Percentiles rank a stretch among this genome's conserved stretches.
phyloP scores from a whole-genome alignment of 2,329 filamentous ascomycete species.

The Cladophialophora exuberans region DNA sequence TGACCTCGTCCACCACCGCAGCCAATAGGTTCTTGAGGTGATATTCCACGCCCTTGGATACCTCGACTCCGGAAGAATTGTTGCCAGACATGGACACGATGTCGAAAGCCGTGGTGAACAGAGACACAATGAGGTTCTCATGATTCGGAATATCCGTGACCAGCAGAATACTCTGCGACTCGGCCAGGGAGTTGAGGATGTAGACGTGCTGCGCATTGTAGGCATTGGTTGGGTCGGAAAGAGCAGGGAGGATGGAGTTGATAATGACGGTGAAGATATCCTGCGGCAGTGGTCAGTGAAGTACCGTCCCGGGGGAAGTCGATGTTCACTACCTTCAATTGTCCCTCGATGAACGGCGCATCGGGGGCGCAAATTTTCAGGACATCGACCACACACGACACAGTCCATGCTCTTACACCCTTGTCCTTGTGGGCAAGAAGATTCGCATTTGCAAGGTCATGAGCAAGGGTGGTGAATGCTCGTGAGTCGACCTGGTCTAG shows the following conservation, averaged over 20 bases:
- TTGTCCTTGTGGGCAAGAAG: slow-evolving; percentile 89
- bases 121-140: slow-evolving; percentile 74
- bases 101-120: slow-evolving; percentile 92
- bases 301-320: neutral
- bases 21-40: slow-evolving; percentile 86
- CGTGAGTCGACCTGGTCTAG: slow-evolving; percentile 82
- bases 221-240: slow-evolving; percentile 82
- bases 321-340: slow-evolving; percentile 73
- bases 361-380: slow-evolving; percentile 90
- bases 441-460: slow-evolving; percentile 80
- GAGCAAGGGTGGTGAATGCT: slow-evolving; percentile 82
- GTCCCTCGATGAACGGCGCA: slow-evolving; percentile 86
- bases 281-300: slow-evolving; percentile 48
- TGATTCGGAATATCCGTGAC: slow-evolving; percentile 84
- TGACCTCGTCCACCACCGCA: slow-evolving; percentile 84
- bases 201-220: slow-evolving; percentile 95
- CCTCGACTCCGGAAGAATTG: slow-evolving; percentile 73
- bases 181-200: slow-evolving; percentile 82
- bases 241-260: slow-evolving; percentile 77
- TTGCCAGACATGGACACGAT: slow-evolving; percentile 80
- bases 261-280: slow-evolving; percentile 93
- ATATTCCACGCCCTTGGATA: slow-evolving; percentile 91
- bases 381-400: slow-evolving; percentile 90
- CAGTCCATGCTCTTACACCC: slow-evolving; percentile 85
- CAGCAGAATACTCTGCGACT: slow-evolving; percentile 92